These are phyloP conservation scores for Aspergillus carlsbadensis DNA, from an alignment of 495 filamentous ascomycete species.

Conservation along the genomic window DNA sequence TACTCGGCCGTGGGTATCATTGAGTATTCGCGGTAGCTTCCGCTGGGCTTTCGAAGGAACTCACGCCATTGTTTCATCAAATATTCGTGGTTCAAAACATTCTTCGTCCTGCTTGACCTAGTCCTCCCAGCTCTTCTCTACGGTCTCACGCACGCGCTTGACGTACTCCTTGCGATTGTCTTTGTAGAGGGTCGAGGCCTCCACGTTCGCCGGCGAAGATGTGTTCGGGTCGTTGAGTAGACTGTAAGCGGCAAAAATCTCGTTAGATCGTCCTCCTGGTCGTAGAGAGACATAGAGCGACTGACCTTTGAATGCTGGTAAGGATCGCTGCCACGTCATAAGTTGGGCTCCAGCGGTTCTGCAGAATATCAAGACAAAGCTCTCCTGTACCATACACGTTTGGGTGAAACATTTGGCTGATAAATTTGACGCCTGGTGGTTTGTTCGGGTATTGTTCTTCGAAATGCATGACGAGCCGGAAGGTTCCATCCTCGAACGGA, in stretches of 20 bases:
- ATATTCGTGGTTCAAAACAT: constrained; percentile 2
- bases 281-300: too few relatives aligned
- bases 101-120: constrained; percentile 30
- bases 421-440: constrained; percentile 95
- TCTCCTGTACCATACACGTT: constrained; percentile 98
- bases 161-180: constrained; percentile 95
- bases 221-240: constrained; percentile 98
- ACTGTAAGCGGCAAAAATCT: constrained; percentile 47
- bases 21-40: neutral
- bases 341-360: constrained; percentile 98
- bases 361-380: constrained; percentile 93
- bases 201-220: constrained; percentile 93
- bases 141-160: constrained; percentile 92
- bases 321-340: constrained; percentile 97
- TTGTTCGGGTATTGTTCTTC: constrained; percentile 99
- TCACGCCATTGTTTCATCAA: constrained; percentile 11
- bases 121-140: constrained; percentile 99
- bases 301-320: constrained; percentile 95
- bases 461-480: constrained; percentile 97
- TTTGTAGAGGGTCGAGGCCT: constrained; percentile 98
- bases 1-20: constrained; percentile 3
- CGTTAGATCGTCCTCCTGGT: neutral
- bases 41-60: neutral
- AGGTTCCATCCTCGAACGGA: constrained; percentile 97
- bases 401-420: constrained; percentile 98